A percentile compares a stretch with the other conserved stretches of the same genome.
phyloP scores from a whole-genome alignment of 2,329 filamentous ascomycete genomes.

The Cladosporium sp. region DNA sequence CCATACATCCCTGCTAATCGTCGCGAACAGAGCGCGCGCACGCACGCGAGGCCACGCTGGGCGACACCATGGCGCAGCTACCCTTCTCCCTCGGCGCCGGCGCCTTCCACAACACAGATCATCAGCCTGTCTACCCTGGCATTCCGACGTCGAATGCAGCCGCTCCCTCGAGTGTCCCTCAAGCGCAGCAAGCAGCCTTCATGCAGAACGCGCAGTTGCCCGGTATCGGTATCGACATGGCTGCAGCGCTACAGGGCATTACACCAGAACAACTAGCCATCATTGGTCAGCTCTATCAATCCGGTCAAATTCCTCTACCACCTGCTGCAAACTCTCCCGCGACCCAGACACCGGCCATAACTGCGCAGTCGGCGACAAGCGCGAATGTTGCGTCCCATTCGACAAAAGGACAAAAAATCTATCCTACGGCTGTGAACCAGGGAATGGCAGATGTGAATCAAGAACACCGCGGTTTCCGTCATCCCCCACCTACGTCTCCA shows the following conservation, averaged over 20 bases:
- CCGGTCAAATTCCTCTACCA: constrained; percentile 23
- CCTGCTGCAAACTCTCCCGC: constrained; percentile 7
- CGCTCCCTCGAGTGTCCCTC: constrained; percentile 5
- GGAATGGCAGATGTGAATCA: constrained; percentile 66
- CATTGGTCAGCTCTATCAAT: constrained; percentile 25
- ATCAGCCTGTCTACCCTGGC: constrained; percentile 9
- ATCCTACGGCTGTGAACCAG: constrained; percentile 38
- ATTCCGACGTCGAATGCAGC: constrained; percentile 12
- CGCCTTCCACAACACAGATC: constrained; percentile 15
- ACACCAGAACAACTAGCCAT: constrained; percentile 26
- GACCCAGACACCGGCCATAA: neutral
- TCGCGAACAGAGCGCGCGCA: too few species aligned
- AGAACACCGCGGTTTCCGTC: constrained; percentile 21
- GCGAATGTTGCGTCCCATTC: neutral
- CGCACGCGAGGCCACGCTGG: constrained; percentile 2
- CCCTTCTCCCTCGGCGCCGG: constrained; percentile 16
- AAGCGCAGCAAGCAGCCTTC: constrained; percentile 15
- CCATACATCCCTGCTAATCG: too few species aligned
- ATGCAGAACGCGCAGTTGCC: constrained; percentile 24
- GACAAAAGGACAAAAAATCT: constrained; percentile 3
- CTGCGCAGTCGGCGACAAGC: neutral
- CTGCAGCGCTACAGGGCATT: constrained; percentile 19
- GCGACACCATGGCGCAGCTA: constrained; percentile 19
- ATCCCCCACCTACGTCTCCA: constrained; percentile 26
- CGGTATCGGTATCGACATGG: constrained; percentile 18